A percentile compares a stretch with the other conserved stretches of the same genome.
These are phyloP conservation scores for Globisporangium perplexum DNA, from an alignment of 352 stramenopile genomes.

Conservation along the genomic window DNA sequence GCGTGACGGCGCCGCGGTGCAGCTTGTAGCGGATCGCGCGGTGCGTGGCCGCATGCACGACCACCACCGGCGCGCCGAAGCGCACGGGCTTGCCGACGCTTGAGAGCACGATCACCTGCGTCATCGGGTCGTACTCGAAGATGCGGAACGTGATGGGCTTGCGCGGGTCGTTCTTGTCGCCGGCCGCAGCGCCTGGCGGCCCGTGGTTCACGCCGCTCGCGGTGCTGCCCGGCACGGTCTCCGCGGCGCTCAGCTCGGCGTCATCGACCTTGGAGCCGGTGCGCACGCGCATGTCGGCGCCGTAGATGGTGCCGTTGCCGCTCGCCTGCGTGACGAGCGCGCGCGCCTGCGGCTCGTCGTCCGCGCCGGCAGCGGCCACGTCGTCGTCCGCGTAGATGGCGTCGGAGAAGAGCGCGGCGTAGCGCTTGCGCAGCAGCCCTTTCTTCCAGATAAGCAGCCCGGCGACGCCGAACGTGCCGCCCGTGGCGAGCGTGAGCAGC, in stretches of 20 bases:
- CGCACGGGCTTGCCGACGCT: slow-evolving; percentile 52
- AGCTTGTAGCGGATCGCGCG: slow-evolving; percentile 57
- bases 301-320: slow-evolving; percentile 13
- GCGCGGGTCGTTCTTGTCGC: slow-evolving; percentile 8
- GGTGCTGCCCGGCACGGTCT: slow-evolving; percentile 2
- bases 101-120: slow-evolving; percentile 40
- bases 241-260: slow-evolving; percentile 5
- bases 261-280: slow-evolving; percentile 9
- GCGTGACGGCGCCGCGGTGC: slow-evolving; percentile 56
- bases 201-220: background rate
- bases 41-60: slow-evolving; percentile 58
- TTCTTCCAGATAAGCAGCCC: slow-evolving; percentile 70
- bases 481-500: slow-evolving; percentile 39
- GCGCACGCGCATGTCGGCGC: slow-evolving; percentile 3
- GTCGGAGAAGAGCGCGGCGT: slow-evolving; percentile 58
- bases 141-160: slow-evolving; percentile 60
- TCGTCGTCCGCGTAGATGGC: slow-evolving; percentile 52
- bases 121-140: slow-evolving; percentile 56
- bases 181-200: background rate
- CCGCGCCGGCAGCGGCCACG: slow-evolving; percentile 4
- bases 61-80: slow-evolving; percentile 43
- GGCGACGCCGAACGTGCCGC: slow-evolving; percentile 56
- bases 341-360: slow-evolving; percentile 9
- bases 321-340: slow-evolving; percentile 7
- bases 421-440: slow-evolving; percentile 64